Base-by-base conservation (phyloP, 805 yeast species). In the Wickerhamomyces tratensis region DNA sequence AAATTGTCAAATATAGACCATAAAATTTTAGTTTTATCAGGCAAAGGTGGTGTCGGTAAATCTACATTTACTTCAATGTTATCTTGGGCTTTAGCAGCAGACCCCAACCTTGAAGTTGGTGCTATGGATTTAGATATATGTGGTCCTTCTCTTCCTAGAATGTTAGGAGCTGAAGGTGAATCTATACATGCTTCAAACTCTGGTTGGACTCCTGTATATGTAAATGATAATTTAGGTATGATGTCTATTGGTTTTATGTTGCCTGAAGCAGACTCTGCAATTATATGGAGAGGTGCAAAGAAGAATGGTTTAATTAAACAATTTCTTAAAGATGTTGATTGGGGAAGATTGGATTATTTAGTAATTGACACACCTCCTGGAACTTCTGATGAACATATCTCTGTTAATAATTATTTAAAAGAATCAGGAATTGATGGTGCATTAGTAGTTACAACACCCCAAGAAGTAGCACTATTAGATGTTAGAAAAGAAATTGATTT, bases 281-380 rank as follows among this genome's bases (percentile, higher is more conserved):
- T 93, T 41, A 91, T 93, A 36, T 93, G 98, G 98, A 72, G 98
- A 56, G 98, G 98, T 6, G 81, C 87, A n/a, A 93, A 93, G 67
- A 93, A 93, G 64, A 88, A 86, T 52, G 88, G 94, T 1, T 69
- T 93, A 39, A 93, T 93, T 41, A 93, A 93, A 56, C 96, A 88
- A 64, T 93, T 93, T 54, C 68, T 93, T 42, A 87, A 85, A 56
- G 97, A 91, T 53, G 97, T 93, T 2, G 88, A 86, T 53, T 93
- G 99, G 99, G 96, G 95, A 5, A 67, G 65, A 49, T 63, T 85
- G 43, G 97, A 93, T 60, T 93, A 85, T 55, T 68, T 93, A 50
- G 74, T 93, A 13, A 83, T 93, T 14, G 99, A 93, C 56, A 93
- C 99, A 0, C 99, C 98, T 0, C 99, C 99, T 0, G 98, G 99